Conservation (phyloP, 164 flowering plant genomes). For the Magnolia kwangsiensis region DNA sequence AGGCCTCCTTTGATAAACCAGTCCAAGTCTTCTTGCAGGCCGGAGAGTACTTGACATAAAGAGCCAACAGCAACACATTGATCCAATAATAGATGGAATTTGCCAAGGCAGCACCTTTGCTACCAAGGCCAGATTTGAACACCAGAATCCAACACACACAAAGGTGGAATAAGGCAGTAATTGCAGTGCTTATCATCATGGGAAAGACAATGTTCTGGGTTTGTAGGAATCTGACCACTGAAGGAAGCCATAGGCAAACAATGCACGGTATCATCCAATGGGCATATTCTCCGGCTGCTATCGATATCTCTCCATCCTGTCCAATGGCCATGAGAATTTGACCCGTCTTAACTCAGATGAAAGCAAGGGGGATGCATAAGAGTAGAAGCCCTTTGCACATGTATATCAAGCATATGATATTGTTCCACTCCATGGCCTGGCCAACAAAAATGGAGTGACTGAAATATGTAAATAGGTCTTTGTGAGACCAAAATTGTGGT, state of each 20-base stretch:
- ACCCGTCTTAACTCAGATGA: constrained; percentile 7
- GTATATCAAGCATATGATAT: constrained; percentile 20
- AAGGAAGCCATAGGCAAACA: constrained; percentile 15
- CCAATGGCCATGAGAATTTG: constrained; percentile 11
- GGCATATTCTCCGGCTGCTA: constrained; percentile 14
- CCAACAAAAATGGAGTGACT: background rate
- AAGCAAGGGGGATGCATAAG: constrained; percentile 15
- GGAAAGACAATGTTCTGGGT: constrained; percentile 22
- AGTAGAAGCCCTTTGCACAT: constrained; percentile 19
- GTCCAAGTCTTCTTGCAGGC: constrained; percentile 22
- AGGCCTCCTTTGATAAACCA: constrained; percentile 13
- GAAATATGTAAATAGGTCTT: too few relatives aligned
- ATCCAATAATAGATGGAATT: constrained; percentile 16
- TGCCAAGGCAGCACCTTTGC: constrained; percentile 23
- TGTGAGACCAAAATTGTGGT: too few relatives aligned
- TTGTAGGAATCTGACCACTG: constrained; percentile 21
- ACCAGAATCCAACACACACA: constrained; percentile 16
- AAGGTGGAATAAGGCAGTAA: constrained; percentile 10
- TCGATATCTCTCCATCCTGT: constrained; percentile 21
- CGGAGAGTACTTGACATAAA: constrained; percentile 16
- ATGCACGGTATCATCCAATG: constrained; percentile 19
- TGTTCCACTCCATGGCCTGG: constrained; percentile 22
- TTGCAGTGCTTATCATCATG: constrained; percentile 20
- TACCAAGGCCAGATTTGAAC: constrained; percentile 16
- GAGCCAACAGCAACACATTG: constrained; percentile 15